Evolutionary conservation across 805 yeast genomes (phyloP), one percentile per base, ranked within the genome.

Genomic region (Lachancea sp.): DNA sequence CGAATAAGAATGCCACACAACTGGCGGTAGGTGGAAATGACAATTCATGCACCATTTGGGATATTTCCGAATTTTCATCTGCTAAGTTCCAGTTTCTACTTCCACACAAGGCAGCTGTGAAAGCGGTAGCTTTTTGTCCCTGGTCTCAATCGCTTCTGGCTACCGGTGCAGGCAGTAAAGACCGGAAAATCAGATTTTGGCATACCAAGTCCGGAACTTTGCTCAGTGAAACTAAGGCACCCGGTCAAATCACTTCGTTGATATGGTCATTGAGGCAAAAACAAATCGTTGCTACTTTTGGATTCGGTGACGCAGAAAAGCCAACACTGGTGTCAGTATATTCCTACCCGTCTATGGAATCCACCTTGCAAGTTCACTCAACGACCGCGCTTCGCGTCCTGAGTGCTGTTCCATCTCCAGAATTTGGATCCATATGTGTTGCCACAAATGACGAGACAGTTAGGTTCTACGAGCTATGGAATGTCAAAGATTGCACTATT

Each of bases 101-200:
- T 42, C 77, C 73, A 1, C 97, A 90, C 56, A 67, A 70, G 2
- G 95, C 96, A 1, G 97, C 97, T 0, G 90, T 90, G 0, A 89
- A 89, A 55, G 97, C 96, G 0, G 69, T 90, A 37, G 84, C 91
- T 3, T 90, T 78, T 55, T 90, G 96, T 59, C 97, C 97, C 0
- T 89, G 96, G 96, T 74, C 87, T 16, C 78, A 78, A 12, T 73
- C 83, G 2, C 65, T 90, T 8, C 61, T 90, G 30, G 96, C 91
- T 0, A 88, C 96, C 0, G 97, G 97, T 0, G 96, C 93, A 2
- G 97, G 97, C 0, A 77, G 82, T 17, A 81, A 79, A 54, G 97
- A 90, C 60, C 68, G 90, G 41, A 74, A 74, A n/a, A 76, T 89
- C 8, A 63, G 90, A 47, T 87, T 88, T 60, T 89, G 96, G 96